phyloP scores from a whole-genome alignment of 31 red algal genomes.

The Endocladia muricata region DNA sequence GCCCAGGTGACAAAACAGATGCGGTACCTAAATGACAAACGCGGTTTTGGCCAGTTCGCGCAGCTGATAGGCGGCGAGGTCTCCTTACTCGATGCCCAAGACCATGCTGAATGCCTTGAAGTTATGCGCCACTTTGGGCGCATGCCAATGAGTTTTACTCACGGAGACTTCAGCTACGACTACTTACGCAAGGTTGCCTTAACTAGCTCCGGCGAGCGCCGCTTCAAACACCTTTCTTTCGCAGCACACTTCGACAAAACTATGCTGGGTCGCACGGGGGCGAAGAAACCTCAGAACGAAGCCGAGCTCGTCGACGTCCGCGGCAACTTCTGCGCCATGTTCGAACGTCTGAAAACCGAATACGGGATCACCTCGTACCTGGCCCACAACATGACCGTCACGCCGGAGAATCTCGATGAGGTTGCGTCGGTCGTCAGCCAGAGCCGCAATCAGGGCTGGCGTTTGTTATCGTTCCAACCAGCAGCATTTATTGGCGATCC shows the following conservation, averaged over 20 bases:
- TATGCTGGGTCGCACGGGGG: slow-evolving; percentile 60
- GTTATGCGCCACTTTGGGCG: slow-evolving; percentile 82
- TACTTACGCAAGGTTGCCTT: slow-evolving; percentile 65
- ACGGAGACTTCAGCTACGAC: slow-evolving; percentile 83
- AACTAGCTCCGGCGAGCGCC: slow-evolving; percentile 8
- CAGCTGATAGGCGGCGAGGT: slow-evolving; percentile 90
- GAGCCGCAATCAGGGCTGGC: slow-evolving; percentile 54
- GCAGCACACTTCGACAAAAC: slow-evolving; percentile 77
- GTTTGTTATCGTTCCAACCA: slow-evolving; percentile 81
- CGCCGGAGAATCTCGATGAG: slow-evolving; percentile 49
- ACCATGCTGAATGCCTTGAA: slow-evolving; percentile 72
- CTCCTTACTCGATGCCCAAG: slow-evolving; percentile 56
- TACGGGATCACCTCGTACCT: slow-evolving; percentile 63
- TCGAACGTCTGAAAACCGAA: slow-evolving; percentile 45
- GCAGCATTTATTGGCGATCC: slow-evolving; percentile 63
- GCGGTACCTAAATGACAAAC: slow-evolving; percentile 34
- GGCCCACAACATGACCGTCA: slow-evolving; percentile 86
- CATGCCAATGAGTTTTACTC: slow-evolving; percentile 84
- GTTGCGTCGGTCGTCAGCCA: slow-evolving; percentile 51
- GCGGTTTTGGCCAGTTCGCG: slow-evolving; percentile 57
- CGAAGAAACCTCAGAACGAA: slow-evolving; percentile 18
- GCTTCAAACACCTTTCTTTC: slow-evolving; percentile 82
- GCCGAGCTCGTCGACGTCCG: slow-evolving; percentile 53
- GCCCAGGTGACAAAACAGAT: slow-evolving; percentile 70
- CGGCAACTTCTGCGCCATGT: slow-evolving; percentile 46